Evolutionary conservation across 2,329 filamentous ascomycete genomes (phyloP), one percentile per base, ranked within the genome.

Genomic region (Sarocladium strictum): DNA sequence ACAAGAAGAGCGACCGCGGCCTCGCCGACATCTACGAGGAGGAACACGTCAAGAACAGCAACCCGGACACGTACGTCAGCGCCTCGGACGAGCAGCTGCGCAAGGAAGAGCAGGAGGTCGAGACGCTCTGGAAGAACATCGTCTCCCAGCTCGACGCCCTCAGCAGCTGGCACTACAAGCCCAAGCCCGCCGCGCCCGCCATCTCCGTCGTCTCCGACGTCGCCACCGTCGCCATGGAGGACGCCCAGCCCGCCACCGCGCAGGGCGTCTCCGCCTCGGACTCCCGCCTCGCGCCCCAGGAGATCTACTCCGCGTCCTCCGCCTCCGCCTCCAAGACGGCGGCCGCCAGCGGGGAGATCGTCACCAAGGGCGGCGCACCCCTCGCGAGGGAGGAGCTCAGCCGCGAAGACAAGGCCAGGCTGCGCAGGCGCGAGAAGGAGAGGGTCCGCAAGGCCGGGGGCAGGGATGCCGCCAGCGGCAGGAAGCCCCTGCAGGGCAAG

Each of bases 11-110:
- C n/a, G 83, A 87, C 65, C 87, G 96, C 70, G 85, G 90, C 58
- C 82, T 99, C 12, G 93, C 91, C 0, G 92, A 97, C 63, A 79
- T 96, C 52, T 99, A 97, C 74, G 94, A 97, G 71, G 87, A 94
- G 65, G 92, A 97, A 61, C 90, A 96, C 69, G 76, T 93, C 58
- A 86, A 89, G 66, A 79, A 82, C 53, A 81, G 82, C 2, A 89
- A 97, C 68, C 87, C 90, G 2, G 83, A 84, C 59, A 86, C 82
- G 33, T 96, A 90, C 65, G 81, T 94, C 57, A 90, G 90, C 69
- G 83, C 86, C 61, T 83, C 87, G 32, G 89, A 95, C 64, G 90
- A 94, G 71, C 93, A 92, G 71, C 73, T 90, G 23, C 83, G 83
- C 60, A 87, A 86, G 58, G 89, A 95, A 64, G 90, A 97, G 70